Evolutionary conservation across 805 yeast genomes (phyloP).

Genomic region (Metschnikowia kunwiensis): DNA sequence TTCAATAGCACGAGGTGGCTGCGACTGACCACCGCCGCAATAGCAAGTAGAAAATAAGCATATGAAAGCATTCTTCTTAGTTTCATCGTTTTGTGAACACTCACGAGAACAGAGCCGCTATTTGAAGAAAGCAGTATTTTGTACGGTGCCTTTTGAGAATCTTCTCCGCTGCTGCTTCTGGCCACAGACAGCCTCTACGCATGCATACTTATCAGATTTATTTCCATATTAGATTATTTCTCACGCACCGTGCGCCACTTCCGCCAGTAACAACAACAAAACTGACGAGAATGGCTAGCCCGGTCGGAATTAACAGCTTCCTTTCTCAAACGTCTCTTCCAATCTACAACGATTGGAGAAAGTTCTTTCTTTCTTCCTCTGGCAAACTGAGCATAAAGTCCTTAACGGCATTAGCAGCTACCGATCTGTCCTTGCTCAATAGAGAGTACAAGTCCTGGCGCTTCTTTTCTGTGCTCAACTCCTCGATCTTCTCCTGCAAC

Average conservation of each 20-base stretch:
- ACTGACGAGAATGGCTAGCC: constrained; percentile 1
- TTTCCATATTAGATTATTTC: constrained; percentile 5
- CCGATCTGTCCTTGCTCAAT: constrained; percentile 31
- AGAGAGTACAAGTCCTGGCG: constrained; percentile 62
- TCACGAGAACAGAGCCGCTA: too few species aligned
- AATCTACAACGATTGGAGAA: constrained; percentile 20
- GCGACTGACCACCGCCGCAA: constrained; percentile 3
- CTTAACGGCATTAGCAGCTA: constrained; percentile 33
- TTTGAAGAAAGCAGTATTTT: too few species aligned
- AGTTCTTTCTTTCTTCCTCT: constrained; percentile 32
- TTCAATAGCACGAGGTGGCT: constrained; percentile 52
- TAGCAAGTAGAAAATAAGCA: constrained; percentile 5
- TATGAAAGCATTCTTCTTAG: background rate
- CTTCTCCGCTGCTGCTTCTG: too few species aligned
- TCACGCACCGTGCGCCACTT: constrained; percentile 1
- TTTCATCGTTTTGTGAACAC: constrained; percentile 12
- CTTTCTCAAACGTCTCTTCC: too few species aligned
- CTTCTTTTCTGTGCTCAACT: constrained; percentile 62
- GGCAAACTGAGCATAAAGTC: constrained; percentile 34
- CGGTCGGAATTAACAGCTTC: too few species aligned
- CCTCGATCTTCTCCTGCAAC: constrained; percentile 58
- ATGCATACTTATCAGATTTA: constrained; percentile 7
- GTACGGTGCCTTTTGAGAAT: too few species aligned
- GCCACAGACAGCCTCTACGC: too few species aligned
- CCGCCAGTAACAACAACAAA: constrained; percentile 10